Evolutionary conservation across 2,329 filamentous ascomycete species (phyloP).

Genomic region (Amauroascus verrucosus): DNA sequence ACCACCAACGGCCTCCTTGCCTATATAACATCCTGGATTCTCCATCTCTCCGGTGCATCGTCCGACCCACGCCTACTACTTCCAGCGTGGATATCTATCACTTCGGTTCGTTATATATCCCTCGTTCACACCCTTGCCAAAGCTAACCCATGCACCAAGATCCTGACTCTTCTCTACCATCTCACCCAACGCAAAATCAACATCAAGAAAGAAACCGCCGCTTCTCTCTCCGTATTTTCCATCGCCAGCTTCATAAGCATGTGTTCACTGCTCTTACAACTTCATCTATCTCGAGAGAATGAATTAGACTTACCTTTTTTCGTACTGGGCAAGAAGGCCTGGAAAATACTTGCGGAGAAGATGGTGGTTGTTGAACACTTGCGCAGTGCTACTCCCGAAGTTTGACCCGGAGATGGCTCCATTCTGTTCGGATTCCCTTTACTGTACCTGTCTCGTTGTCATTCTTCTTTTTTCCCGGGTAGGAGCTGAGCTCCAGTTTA

Average conservation of each 20-base stretch:
- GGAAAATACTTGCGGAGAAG: constrained; percentile 29
- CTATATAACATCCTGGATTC: constrained; percentile 62
- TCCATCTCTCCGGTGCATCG: constrained; percentile 59
- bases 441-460: not conserved
- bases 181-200: constrained; percentile 67
- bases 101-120: constrained; percentile 50
- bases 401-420: not conserved
- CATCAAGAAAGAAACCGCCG: constrained; percentile 67
- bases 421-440: not conserved
- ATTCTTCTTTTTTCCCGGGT: not conserved
- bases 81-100: constrained; percentile 68
- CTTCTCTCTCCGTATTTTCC: constrained; percentile 66
- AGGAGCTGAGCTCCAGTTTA: not conserved
- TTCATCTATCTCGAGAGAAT: constrained; percentile 53
- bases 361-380: constrained; percentile 11
- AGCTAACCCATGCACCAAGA: constrained; percentile 35
- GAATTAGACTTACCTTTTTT: constrained; percentile 52
- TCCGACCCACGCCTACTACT: constrained; percentile 60
- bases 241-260: constrained; percentile 68
- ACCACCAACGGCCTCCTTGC: constrained; percentile 65
- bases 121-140: not conserved
- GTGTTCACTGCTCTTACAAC: constrained; percentile 56
- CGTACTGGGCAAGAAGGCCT: constrained; percentile 37
- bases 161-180: constrained; percentile 64
- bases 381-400: not conserved